A percentile compares a stretch with the other conserved stretches of the same genome.
Evolutionary conservation across 768 basidiomycete species (phyloP).

Genomic region (Leucosporidium creatinivorum): DNA sequence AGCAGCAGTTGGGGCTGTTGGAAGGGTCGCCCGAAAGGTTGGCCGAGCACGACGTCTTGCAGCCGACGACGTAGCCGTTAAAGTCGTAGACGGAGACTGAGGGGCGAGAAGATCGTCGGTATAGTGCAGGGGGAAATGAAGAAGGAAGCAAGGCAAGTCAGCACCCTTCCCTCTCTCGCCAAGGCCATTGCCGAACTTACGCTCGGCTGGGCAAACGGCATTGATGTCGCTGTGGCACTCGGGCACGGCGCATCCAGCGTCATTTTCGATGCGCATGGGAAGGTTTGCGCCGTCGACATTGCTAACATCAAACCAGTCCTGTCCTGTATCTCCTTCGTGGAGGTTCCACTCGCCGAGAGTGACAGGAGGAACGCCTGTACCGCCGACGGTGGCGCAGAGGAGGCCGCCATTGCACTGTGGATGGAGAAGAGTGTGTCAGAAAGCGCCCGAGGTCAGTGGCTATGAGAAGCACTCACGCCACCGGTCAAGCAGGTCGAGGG

Average conservation of each 20-base stretch:
- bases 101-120: no score
- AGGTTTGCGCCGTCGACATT: slow-evolving; percentile 32
- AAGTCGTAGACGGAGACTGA: slow-evolving; percentile 12
- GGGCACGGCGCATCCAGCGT: slow-evolving; percentile 9
- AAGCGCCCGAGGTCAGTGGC: no score
- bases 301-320: slow-evolving; percentile 15
- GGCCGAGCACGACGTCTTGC: slow-evolving; percentile 32
- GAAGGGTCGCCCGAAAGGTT: slow-evolving; percentile 27
- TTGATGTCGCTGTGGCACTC: background rate
- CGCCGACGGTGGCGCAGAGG: slow-evolving; percentile 22
- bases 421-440: background rate
- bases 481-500: slow-evolving; percentile 44
- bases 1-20: slow-evolving; percentile 34
- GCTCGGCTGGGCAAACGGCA: slow-evolving; percentile 10
- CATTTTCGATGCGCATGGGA: slow-evolving; percentile 14
- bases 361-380: slow-evolving; percentile 41
- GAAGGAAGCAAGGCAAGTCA: slow-evolving; percentile 6
- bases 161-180: no score
- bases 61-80: slow-evolving; percentile 33
- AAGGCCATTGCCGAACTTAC: background rate
- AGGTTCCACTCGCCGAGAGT: slow-evolving; percentile 26
- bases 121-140: background rate
- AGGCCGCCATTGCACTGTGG: slow-evolving; percentile 19
- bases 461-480: slow-evolving; percentile 26
- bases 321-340: background rate